phyloP scores from a whole-genome alignment of 768 basidiomycete genomes.

The Russula brevipes region DNA sequence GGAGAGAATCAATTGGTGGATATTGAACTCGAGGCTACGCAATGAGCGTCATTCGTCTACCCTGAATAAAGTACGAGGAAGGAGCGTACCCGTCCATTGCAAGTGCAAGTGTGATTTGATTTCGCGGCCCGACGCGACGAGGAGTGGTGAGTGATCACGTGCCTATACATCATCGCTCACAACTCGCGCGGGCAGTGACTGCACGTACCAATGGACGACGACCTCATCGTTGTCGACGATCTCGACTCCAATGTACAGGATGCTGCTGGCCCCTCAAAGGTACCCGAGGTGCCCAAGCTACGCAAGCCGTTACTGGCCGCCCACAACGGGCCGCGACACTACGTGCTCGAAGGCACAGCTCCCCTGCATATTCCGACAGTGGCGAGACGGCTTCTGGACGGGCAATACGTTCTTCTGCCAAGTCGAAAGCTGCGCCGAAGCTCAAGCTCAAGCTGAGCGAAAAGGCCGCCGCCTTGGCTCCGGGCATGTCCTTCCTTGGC shows the following conservation, averaged over 20 bases:
- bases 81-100: slow-evolving; percentile 15
- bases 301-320: slow-evolving; percentile 23
- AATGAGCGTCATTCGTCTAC: slow-evolving; percentile 12
- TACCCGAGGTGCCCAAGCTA: slow-evolving; percentile 8
- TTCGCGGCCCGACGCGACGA: no score
- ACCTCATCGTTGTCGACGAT: slow-evolving; percentile 60
- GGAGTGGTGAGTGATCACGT: not conserved
- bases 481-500: slow-evolving; percentile 85
- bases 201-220: slow-evolving; percentile 44
- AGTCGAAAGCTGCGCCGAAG: slow-evolving; percentile 52
- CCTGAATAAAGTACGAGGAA: not conserved
- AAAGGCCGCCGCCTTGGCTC: slow-evolving; percentile 72
- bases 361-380: slow-evolving; percentile 25
- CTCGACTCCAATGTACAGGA: slow-evolving; percentile 41
- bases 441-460: slow-evolving; percentile 86
- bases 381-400: slow-evolving; percentile 33
- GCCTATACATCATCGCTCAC: not conserved
- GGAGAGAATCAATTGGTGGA: slow-evolving; percentile 25
- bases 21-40: slow-evolving; percentile 25
- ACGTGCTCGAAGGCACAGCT: slow-evolving; percentile 27
- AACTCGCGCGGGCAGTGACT: not conserved
- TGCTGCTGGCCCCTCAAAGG: slow-evolving; percentile 29
- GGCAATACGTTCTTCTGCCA: slow-evolving; percentile 46
- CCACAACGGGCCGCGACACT: slow-evolving; percentile 24
- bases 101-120: not conserved